A percentile compares a stretch with the other conserved stretches of the same genome.
phyloP scores from a whole-genome alignment of 257 asterid genomes.

The Solanum pennellii region DNA sequence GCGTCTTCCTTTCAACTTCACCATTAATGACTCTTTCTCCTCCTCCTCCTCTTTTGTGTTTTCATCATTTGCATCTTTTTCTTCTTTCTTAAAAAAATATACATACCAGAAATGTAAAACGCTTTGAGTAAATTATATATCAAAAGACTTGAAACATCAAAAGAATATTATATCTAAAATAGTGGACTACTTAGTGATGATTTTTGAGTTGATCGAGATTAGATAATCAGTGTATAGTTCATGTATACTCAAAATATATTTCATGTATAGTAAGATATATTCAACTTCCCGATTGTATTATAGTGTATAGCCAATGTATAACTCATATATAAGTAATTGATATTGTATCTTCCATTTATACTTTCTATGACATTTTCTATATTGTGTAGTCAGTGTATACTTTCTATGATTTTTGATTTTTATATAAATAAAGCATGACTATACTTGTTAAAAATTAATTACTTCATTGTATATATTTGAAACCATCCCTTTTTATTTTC shows the following conservation, averaged over 20 bases:
- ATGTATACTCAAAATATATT: neutral
- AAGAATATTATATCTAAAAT: no score
- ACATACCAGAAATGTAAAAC: neutral
- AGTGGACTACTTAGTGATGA: neutral
- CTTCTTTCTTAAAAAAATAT: neutral
- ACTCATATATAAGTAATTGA: neutral
- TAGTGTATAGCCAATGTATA: no score
- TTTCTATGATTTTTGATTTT: no score
- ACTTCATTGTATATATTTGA: neutral
- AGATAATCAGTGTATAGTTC: neutral
- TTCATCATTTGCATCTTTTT: neutral
- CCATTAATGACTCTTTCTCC: neutral
- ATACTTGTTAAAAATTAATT: neutral
- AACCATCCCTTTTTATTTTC: neutral
- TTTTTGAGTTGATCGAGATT: neutral
- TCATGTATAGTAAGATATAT: no score
- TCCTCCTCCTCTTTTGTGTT: neutral
- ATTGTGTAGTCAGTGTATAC: neutral
- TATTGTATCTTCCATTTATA: neutral
- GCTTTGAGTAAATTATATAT: neutral
- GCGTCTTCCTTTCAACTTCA: neutral
- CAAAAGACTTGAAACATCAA: no score
- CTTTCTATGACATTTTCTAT: neutral
- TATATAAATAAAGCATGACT: neutral
- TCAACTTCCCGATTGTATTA: no score